These are phyloP conservation scores for Pelargonium nanum DNA, from an alignment of 345 rosid species.

Conservation along the genomic window DNA sequence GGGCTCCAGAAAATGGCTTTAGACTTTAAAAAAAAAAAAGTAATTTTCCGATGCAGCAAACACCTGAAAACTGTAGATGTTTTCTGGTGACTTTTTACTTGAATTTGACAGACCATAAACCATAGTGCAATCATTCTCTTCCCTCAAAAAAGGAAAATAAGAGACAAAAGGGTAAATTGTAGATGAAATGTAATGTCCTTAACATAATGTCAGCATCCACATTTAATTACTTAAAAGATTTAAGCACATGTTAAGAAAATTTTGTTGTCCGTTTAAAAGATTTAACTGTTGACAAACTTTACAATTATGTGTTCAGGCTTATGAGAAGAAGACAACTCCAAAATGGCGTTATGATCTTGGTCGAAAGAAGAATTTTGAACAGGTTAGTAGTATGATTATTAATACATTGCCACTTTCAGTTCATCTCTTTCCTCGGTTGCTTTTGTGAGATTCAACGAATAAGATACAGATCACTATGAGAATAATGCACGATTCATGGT, in stretches of 20 bases:
- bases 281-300: slow-evolving; percentile 4
- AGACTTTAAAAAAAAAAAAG: too few species aligned
- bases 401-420: not conserved
- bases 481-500: too few species aligned
- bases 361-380: slow-evolving; percentile 76
- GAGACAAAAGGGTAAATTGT: too few species aligned
- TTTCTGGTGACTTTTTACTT: too few species aligned
- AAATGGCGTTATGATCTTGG: slow-evolving; percentile 97
- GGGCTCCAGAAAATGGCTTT: too few species aligned
- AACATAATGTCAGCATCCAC: not conserved
- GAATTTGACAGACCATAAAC: too few species aligned
- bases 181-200: not conserved
- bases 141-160: too few species aligned
- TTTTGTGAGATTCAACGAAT: not conserved
- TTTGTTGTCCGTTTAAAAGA: not conserved
- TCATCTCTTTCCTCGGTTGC: not conserved
- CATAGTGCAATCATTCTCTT: too few species aligned
- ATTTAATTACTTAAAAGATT: not conserved
- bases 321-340: slow-evolving; percentile 82
- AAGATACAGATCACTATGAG: too few species aligned
- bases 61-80: too few species aligned
- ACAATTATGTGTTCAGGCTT: slow-evolving; percentile 49
- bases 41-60: too few species aligned
- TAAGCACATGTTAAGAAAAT: not conserved
- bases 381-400: slow-evolving; percentile 31